phyloP scores from a whole-genome alignment of 176 grass and related monocot species.

The Carex myosuroides region DNA sequence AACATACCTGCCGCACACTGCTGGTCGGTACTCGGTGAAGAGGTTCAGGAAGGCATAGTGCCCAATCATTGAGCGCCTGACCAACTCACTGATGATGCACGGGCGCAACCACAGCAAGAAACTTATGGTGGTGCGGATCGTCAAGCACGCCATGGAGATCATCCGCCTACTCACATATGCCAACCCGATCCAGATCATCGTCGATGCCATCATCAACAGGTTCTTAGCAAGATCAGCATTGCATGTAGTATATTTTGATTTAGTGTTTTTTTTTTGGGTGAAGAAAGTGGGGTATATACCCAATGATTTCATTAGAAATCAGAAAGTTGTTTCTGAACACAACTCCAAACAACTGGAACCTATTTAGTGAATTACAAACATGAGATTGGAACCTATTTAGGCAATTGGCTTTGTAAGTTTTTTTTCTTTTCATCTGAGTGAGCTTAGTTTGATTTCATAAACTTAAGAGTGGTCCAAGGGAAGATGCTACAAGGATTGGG shows the following conservation, averaged over 20 bases:
- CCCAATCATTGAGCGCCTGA: constrained; percentile 57
- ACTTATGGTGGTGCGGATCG: constrained; percentile 44
- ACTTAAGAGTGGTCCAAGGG: constrained; percentile 37
- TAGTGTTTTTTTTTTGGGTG: background rate
- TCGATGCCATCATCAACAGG: constrained; percentile 75
- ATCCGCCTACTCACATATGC: constrained; percentile 55
- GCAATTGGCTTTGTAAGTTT: background rate
- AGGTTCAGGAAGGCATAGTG: constrained; percentile 66
- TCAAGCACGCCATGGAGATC: constrained; percentile 71
- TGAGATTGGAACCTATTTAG: no score
- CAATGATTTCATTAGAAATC: no score
- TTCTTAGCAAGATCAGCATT: background rate
- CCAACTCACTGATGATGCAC: constrained; percentile 73
- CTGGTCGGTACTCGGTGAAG: constrained; percentile 51
- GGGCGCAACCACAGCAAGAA: constrained; percentile 73
- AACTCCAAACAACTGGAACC: no score
- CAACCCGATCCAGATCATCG: constrained; percentile 65
- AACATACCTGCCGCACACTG: constrained; percentile 57
- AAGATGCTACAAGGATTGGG: constrained; percentile 67
- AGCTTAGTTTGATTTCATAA: background rate
- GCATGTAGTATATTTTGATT: background rate
- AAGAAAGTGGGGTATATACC: no score
- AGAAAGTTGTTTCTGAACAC: no score
- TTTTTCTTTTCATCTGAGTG: background rate
- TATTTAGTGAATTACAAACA: no score